phyloP scores from a whole-genome alignment of 2,329 filamentous ascomycete species.

The Teratosphaeriaceae sp. region DNA sequence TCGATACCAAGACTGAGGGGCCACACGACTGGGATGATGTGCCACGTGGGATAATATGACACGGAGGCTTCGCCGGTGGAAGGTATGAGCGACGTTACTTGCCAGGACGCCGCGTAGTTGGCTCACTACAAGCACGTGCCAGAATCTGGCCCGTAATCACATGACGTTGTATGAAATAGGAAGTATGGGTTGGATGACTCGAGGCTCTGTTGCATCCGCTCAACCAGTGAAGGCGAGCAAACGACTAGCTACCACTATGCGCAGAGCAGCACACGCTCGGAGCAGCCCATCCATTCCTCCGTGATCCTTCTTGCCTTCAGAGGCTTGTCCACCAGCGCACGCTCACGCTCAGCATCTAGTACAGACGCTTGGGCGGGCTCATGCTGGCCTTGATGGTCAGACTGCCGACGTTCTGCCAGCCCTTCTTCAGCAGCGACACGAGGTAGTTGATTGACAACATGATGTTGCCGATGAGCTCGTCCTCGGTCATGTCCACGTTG shows the following conservation, averaged over 20 bases:
- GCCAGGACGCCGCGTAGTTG: too few relatives aligned
- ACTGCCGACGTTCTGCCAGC: conserved; percentile 99
- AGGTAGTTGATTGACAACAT: conserved; percentile 99
- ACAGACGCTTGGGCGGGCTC: conserved; percentile 96
- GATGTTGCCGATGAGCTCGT: conserved; percentile 96
- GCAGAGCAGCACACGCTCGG: conserved; percentile 18
- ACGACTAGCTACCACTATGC: conserved; percentile 8
- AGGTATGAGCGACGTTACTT: too few relatives aligned
- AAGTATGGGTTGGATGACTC: conserved; percentile 18
- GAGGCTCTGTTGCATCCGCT: conserved; percentile 23
- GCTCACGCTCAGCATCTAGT: conserved; percentile 54
- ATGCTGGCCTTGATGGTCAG: conserved; percentile 99
- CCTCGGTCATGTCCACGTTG: conserved; percentile 95
- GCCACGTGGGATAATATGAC: too few relatives aligned
- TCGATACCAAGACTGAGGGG: neutral
- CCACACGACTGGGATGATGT: neutral
- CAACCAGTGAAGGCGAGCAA: conserved; percentile 27
- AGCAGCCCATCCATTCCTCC: conserved; percentile 17
- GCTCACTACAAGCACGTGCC: too few relatives aligned
- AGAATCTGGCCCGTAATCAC: neutral
- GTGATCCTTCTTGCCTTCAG: neutral
- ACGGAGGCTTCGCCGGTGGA: too few relatives aligned
- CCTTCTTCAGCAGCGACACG: conserved; percentile 99
- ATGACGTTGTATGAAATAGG: neutral
- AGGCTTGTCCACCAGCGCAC: conserved; percentile 5